Evolutionary conservation across 176 grass and related monocot genomes (phyloP).

Genomic region (Aegilops sharonensis): DNA sequence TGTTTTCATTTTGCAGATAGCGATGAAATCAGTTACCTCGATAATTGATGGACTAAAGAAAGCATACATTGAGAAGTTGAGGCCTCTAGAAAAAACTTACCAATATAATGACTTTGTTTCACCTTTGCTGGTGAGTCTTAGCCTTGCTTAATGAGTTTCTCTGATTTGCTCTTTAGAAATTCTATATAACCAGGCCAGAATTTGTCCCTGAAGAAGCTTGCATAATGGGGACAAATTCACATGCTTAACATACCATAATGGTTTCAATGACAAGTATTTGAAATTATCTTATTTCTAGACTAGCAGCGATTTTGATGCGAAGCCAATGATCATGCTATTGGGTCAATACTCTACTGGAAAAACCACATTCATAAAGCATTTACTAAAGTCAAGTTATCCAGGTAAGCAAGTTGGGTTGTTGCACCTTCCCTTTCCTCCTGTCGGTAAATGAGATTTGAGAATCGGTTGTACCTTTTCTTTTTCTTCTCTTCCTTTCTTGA

Average conservation of each 20-base stretch:
- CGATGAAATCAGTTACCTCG: slow-evolving; percentile 83
- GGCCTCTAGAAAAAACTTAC: slow-evolving; percentile 80
- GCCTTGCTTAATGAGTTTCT: not conserved
- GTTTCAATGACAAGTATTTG: not conserved
- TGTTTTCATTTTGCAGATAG: slow-evolving; percentile 45
- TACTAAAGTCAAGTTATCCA: slow-evolving; percentile 81
- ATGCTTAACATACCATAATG: not conserved
- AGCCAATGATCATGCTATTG: slow-evolving; percentile 96
- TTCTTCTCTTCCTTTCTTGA: not conserved
- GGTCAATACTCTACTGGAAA: slow-evolving; percentile 97
- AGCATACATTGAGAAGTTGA: slow-evolving; percentile 85
- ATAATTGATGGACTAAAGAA: slow-evolving; percentile 92
- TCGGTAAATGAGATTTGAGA: not conserved
- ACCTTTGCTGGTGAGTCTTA: slow-evolving; percentile 59
- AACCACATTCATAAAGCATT: slow-evolving; percentile 97
- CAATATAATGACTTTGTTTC: slow-evolving; percentile 73
- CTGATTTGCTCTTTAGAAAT: not conserved
- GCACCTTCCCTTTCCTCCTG: not conserved
- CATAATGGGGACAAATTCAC: not conserved
- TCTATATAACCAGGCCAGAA: not conserved
- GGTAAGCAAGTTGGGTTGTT: slow-evolving; percentile 37
- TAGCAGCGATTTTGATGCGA: slow-evolving; percentile 92
- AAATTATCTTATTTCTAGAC: slow-evolving; percentile 38
- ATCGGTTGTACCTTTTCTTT: not conserved
- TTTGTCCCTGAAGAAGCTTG: not conserved